These are phyloP conservation scores for Astrephomene gubernaculifera DNA, from an alignment of 139 green algal species.

Conservation along the genomic window DNA sequence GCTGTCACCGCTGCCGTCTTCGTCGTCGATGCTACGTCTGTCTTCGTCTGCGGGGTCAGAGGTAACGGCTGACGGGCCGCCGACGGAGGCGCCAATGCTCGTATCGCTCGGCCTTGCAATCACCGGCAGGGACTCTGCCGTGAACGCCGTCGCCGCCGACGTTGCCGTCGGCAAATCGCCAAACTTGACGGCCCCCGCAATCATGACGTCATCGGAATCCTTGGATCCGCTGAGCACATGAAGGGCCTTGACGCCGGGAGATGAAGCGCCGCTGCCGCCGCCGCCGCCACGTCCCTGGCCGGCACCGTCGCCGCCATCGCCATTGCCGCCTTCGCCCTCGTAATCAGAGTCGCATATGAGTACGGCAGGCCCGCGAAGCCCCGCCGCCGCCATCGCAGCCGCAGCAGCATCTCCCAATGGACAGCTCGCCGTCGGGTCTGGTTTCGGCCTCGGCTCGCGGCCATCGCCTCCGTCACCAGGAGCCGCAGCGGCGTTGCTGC, in stretches of 20 bases:
- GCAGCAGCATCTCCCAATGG: no score
- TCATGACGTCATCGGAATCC: constrained; percentile 26
- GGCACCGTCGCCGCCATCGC: background rate
- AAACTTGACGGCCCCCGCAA: background rate
- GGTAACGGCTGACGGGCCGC: background rate
- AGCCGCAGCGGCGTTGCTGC: no score
- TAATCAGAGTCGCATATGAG: background rate
- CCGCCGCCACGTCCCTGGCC: no score
- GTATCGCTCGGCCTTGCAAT: background rate
- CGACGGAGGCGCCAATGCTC: background rate
- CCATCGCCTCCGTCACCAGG: no score
- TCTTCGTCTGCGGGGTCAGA: background rate
- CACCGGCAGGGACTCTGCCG: background rate
- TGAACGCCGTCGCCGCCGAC: background rate
- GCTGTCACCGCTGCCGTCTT: background rate
- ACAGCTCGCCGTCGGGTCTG: no score
- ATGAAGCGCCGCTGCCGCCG: background rate
- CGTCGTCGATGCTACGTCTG: no score
- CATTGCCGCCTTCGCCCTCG: background rate
- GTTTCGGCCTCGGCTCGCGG: no score
- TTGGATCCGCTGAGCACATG: constrained; percentile 3
- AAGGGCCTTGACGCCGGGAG: background rate
- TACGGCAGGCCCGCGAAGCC: background rate
- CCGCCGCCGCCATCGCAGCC: no score
- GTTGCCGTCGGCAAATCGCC: background rate